These are phyloP conservation scores for Phytophthora kernoviae DNA, from an alignment of 352 stramenopile genomes.

Conservation along the genomic window DNA sequence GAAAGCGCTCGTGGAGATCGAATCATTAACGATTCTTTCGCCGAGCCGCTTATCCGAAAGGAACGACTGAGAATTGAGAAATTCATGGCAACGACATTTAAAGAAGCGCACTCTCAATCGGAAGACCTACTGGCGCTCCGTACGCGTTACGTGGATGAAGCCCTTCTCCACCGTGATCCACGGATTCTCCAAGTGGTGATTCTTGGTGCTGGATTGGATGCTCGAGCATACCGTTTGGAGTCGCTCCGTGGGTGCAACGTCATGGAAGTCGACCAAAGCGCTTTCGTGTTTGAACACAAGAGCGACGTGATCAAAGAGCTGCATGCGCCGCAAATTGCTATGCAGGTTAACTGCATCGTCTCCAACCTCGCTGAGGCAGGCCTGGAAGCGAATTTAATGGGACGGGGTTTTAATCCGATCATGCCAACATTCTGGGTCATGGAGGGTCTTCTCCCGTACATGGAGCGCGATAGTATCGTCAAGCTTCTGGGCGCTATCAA, in stretches of 20 bases:
- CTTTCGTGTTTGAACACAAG: constrained; percentile 53
- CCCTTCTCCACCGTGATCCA: constrained; percentile 41
- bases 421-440: constrained; percentile 65
- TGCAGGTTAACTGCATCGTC: constrained; percentile 48
- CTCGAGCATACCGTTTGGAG: constrained; percentile 59
- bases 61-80: constrained; percentile 31
- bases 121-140: constrained; percentile 44
- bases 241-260: constrained; percentile 45
- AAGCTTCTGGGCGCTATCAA: constrained; percentile 54
- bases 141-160: constrained; percentile 64
- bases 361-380: constrained; percentile 48
- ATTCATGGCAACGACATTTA: constrained; percentile 17
- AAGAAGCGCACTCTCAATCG: constrained; percentile 3
- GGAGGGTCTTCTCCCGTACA: constrained; percentile 58
- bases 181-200: constrained; percentile 62
- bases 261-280: constrained; percentile 61
- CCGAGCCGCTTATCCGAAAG: constrained; percentile 29
- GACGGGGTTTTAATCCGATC: constrained; percentile 47
- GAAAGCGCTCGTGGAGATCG: constrained; percentile 34
- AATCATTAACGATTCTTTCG: constrained; percentile 47
- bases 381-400: constrained; percentile 40
- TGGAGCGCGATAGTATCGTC: constrained; percentile 38
- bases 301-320: constrained; percentile 45
- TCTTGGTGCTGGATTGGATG: constrained; percentile 57
- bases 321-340: constrained; percentile 43